phyloP scores from a whole-genome alignment of 768 basidiomycete species.

The Hygrocybe coccinea region DNA sequence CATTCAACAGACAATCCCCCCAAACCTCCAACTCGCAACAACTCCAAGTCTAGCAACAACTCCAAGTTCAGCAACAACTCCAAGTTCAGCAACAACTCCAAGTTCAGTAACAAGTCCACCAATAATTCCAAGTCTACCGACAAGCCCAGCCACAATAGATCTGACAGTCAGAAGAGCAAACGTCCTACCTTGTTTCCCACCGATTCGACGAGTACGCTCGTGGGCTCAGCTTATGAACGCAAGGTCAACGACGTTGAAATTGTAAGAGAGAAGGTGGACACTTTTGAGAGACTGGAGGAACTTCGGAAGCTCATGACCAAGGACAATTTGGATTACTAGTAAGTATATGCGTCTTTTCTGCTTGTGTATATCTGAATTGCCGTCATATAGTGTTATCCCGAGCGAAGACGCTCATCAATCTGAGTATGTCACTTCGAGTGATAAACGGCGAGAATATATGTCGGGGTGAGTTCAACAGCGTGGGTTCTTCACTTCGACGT shows the following conservation, averaged over 20 bases:
- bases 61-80: conserved; percentile 26
- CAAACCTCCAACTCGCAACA: conserved; percentile 39
- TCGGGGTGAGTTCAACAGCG: conserved; percentile 54
- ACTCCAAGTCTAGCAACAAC: conserved; percentile 29
- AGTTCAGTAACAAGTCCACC: conserved; percentile 15
- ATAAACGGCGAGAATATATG: conserved; percentile 75
- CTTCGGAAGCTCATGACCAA: conserved; percentile 63
- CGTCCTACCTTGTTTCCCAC: conserved; percentile 45
- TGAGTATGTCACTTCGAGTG: conserved; percentile 72
- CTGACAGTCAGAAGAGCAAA: conserved; percentile 12
- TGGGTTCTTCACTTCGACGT: neutral
- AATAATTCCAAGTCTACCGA: conserved; percentile 30
- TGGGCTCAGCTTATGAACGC: conserved; percentile 68
- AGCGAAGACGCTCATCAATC: conserved; percentile 80
- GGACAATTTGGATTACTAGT: conserved; percentile 74
- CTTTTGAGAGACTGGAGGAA: conserved; percentile 53
- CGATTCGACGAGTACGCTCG: conserved; percentile 66
- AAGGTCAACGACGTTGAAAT: conserved; percentile 63
- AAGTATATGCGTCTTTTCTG: conserved; percentile 26
- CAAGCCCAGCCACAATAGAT: conserved; percentile 10
- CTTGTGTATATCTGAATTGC: conserved; percentile 4
- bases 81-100: conserved; percentile 26
- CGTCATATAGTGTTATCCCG: conserved; percentile 55
- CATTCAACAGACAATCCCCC: conserved; percentile 8
- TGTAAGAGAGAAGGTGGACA: conserved; percentile 51